phyloP scores from a whole-genome alignment of 495 filamentous ascomycete species.

The Aspergillus kassunensis region DNA sequence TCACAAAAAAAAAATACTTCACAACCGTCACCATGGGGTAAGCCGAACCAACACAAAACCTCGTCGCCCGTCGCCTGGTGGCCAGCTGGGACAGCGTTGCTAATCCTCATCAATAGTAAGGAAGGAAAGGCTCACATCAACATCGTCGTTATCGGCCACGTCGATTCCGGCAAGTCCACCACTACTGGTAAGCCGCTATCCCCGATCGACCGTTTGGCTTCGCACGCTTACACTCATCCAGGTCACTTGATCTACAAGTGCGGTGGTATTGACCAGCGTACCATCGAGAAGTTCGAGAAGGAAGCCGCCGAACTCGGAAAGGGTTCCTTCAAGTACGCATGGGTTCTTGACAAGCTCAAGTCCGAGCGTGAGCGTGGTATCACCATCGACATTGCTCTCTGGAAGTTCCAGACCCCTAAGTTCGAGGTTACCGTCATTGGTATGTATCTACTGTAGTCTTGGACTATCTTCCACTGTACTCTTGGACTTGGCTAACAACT shows the following conservation, averaged over 20 bases:
- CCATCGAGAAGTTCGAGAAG: constrained; percentile 99
- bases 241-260: constrained; percentile 99
- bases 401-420: constrained; percentile 99
- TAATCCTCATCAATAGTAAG: constrained; percentile 55
- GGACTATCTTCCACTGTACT: background rate
- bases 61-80: background rate
- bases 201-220: background rate
- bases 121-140: constrained; percentile 84
- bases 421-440: constrained; percentile 99
- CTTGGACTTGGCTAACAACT: constrained; percentile 12
- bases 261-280: constrained; percentile 99
- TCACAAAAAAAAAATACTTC: constrained; percentile 41
- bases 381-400: constrained; percentile 99
- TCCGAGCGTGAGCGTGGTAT: constrained; percentile 99
- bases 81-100: constrained; percentile 10
- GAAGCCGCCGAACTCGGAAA: constrained; percentile 99
- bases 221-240: constrained; percentile 28
- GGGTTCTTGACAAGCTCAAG: constrained; percentile 99
- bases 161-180: constrained; percentile 99
- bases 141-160: constrained; percentile 99
- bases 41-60: constrained; percentile 17
- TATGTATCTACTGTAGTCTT: constrained; percentile 40
- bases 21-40: constrained; percentile 52
- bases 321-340: constrained; percentile 99
- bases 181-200: constrained; percentile 64